Evolutionary conservation across 2,329 filamentous ascomycete genomes (phyloP).

Genomic region (Penicillium rolfsii): DNA sequence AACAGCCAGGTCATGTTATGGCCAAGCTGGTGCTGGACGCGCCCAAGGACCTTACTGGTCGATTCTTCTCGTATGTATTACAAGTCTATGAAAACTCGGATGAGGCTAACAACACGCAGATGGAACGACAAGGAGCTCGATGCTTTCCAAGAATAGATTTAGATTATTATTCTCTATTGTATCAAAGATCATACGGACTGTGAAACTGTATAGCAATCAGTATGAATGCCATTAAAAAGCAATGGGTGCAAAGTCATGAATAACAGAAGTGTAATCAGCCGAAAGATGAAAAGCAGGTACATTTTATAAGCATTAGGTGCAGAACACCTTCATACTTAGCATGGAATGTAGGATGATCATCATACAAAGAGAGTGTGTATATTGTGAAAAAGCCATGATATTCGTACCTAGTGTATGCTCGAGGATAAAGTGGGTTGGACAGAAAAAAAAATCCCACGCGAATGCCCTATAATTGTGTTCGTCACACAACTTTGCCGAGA

Average conservation of each 20-base stretch:
- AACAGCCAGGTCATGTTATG: slow-evolving; percentile 85
- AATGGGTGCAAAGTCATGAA: slow-evolving; percentile 24
- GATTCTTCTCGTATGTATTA: slow-evolving; percentile 59
- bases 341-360: slow-evolving; percentile 63
- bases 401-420: slow-evolving; percentile 28
- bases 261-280: slow-evolving; percentile 51
- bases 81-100: slow-evolving; percentile 6
- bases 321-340: slow-evolving; percentile 62
- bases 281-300: slow-evolving; percentile 70
- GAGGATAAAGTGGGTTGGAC: background rate
- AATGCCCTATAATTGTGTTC: background rate
- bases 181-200: slow-evolving; percentile 17
- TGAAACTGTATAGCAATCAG: slow-evolving; percentile 33
- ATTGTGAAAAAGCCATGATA: slow-evolving; percentile 13
- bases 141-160: slow-evolving; percentile 46
- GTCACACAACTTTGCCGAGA: background rate
- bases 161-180: slow-evolving; percentile 8
- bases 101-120: slow-evolving; percentile 38
- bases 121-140: slow-evolving; percentile 52
- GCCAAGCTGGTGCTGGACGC: slow-evolving; percentile 73
- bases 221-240: slow-evolving; percentile 28
- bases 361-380: slow-evolving; percentile 42
- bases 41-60: slow-evolving; percentile 70
- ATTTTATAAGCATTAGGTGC: slow-evolving; percentile 58
- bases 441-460: background rate